Base-by-base conservation (phyloP, 768 basidiomycete genomes). In the Collybia nuda region DNA sequence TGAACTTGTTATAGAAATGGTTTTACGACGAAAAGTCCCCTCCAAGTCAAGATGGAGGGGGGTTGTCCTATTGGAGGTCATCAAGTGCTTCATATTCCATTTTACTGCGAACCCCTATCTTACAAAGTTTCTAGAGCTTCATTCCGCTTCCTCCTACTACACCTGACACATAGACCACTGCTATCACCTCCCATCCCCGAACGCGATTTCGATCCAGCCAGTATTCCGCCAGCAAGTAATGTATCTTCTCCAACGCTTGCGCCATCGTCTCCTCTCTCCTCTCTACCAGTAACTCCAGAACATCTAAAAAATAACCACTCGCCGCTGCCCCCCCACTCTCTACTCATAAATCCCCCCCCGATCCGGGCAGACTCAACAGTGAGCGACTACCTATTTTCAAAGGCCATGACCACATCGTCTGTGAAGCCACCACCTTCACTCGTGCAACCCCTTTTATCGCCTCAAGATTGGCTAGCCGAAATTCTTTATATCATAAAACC, bases 1-100 rank as follows among this genome's bases (percentile, higher is more conserved):
- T 12, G 86, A 97, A 64, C 80, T 98, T 40, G 72, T 98, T 22
- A 61, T 95, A 43, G 96, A 98, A 70, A 98, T 98, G 96, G 75
- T 81, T 18, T 72, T 93, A 55, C 78, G 81, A 48, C 78, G 93
- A 60, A 90, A 83, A 61, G 76, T 81, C 5, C 85, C 89, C 0
- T 66, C 75, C 39, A 79, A 79, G 56, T 72, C 69, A 39, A 78
- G 84, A 54, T 96, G 93, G 91, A 78, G 88, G 55, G 78, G 82
- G 18, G 79, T 98, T 42, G 65, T 96, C 46, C 54, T 85, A 24
- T 71, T 98, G 29, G 96, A 99, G 67, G 63, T 77, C 37, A 67
- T 94, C 67, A 99, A 99, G 94, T 96, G 62, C 65, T 81, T 73
- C 15, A n/a, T 39, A 9, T 19, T 42, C 26, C 38, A 46, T 38